Percentiles rank a stretch among this genome's conserved stretches.
Conservation (phyloP, 2,329 filamentous ascomycete genomes). For the Trichoderma asperellum region DNA sequence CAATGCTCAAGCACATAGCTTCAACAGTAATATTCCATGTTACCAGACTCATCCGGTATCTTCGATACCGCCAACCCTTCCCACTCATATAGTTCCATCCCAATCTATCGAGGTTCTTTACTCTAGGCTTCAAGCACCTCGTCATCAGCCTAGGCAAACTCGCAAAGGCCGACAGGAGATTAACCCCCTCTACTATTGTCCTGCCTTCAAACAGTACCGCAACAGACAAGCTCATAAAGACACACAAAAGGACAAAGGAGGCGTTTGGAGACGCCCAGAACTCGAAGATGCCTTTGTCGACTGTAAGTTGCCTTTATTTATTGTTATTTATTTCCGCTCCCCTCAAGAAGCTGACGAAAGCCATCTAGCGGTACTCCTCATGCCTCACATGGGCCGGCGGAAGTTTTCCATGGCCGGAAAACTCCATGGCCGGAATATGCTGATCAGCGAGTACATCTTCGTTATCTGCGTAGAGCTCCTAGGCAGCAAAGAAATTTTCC, state of each 20-base stretch:
- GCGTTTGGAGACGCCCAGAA: conserved; percentile 56
- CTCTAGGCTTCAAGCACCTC: conserved; percentile 42
- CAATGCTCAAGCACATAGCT: conserved; percentile 53
- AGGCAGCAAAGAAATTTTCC: conserved; percentile 49
- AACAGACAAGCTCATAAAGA: conserved; percentile 67
- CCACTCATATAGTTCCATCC: conserved; percentile 56
- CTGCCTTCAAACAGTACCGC: conserved; percentile 67
- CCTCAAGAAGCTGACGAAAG: conserved; percentile 32
- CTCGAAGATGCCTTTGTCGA: conserved; percentile 70
- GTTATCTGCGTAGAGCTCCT: conserved; percentile 45
- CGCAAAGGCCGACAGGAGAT: conserved; percentile 45
- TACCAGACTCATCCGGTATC: conserved; percentile 49
- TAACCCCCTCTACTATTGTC: conserved; percentile 66
- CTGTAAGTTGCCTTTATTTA: conserved; percentile 49
- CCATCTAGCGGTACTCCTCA: conserved; percentile 62
- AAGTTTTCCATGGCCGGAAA: conserved; percentile 68
- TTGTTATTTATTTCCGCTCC: not conserved
- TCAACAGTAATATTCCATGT: conserved; percentile 49
- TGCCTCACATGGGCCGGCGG: conserved; percentile 67
- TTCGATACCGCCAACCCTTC: conserved; percentile 52
- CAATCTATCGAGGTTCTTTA: conserved; percentile 51
- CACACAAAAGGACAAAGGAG: conserved; percentile 61
- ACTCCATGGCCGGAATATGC: conserved; percentile 69
- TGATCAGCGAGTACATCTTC: conserved; percentile 70
- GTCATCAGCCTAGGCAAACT: conserved; percentile 42